A percentile compares a stretch with the other conserved stretches of the same genome.
These are phyloP conservation scores for Metarhizium rileyi DNA, from an alignment of 2,329 filamentous ascomycete species.

Conservation along the genomic window DNA sequence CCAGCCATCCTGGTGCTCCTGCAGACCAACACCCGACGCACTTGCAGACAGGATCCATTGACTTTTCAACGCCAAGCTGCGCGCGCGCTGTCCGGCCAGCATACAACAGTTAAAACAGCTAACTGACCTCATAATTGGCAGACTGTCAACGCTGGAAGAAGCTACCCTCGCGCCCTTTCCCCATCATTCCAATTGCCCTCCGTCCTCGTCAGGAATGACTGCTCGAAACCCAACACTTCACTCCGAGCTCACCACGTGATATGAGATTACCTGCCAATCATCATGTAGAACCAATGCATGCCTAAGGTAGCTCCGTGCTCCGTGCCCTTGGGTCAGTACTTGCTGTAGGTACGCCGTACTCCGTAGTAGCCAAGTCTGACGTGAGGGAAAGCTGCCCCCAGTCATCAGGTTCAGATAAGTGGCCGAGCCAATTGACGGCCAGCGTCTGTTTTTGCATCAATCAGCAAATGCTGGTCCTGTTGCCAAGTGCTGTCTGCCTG, in stretches of 20 bases:
- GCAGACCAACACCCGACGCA: too few species aligned
- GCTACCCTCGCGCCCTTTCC: background rate
- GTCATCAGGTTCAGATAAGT: background rate
- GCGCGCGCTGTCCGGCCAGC: too few species aligned
- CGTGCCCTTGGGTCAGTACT: background rate
- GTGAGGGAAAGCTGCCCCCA: background rate
- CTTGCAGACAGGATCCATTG: too few species aligned
- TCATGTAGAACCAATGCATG: background rate
- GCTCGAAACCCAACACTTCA: background rate
- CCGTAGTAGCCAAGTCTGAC: slow-evolving; percentile 1
- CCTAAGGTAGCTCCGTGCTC: background rate
- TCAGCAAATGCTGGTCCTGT: background rate
- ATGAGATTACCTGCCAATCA: background rate
- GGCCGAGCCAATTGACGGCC: background rate
- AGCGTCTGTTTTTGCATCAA: background rate
- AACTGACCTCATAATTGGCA: too few species aligned
- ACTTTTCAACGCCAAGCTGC: too few species aligned
- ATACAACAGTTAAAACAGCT: too few species aligned
- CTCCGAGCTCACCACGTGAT: background rate
- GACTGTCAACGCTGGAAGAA: too few species aligned
- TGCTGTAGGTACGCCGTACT: too few species aligned
- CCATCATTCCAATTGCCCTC: background rate
- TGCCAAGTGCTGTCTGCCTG: background rate
- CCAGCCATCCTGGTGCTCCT: too few species aligned
- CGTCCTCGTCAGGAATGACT: background rate